Evolutionary conservation across 805 yeast genomes (phyloP).

Genomic region (Metschnikowia drakensbergensis): DNA sequence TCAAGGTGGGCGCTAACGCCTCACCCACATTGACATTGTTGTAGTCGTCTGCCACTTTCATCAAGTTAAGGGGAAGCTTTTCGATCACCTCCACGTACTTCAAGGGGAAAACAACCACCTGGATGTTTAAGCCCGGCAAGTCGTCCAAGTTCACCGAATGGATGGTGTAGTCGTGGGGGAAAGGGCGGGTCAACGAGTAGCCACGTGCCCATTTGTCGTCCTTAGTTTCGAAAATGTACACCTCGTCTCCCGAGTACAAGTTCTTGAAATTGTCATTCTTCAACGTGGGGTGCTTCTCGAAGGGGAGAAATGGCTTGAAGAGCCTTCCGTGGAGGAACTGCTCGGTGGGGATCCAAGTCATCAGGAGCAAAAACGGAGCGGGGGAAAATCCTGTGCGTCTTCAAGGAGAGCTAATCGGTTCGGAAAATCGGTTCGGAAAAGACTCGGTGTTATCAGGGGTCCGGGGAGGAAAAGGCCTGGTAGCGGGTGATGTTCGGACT

Average conservation of each 20-base stretch:
- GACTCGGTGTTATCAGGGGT: too few species aligned
- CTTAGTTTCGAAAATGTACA: constrained; percentile 65
- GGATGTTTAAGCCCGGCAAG: constrained; percentile 53
- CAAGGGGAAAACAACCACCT: constrained; percentile 60
- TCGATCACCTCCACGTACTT: constrained; percentile 47
- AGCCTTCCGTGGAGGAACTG: constrained; percentile 35
- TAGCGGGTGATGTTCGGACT: too few species aligned
- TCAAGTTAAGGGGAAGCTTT: constrained; percentile 35
- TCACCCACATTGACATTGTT: constrained; percentile 21
- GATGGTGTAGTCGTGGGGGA: constrained; percentile 64
- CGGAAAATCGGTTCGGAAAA: too few species aligned
- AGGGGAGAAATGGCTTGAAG: constrained; percentile 39
- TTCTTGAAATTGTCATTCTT: constrained; percentile 43
- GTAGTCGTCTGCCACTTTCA: constrained; percentile 26
- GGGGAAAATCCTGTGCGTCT: background rate
- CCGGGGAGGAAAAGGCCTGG: background rate
- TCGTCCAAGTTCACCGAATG: constrained; percentile 59
- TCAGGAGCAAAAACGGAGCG: background rate
- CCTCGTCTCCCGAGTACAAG: constrained; percentile 73
- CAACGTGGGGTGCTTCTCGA: constrained; percentile 38
- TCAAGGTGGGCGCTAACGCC: constrained; percentile 31
- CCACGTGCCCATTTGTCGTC: constrained; percentile 74
- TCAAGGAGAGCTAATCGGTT: too few species aligned
- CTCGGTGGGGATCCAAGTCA: constrained; percentile 38
- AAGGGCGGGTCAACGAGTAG: constrained; percentile 62